Evolutionary conservation across 495 filamentous ascomycete genomes (phyloP).

Genomic region (Elasticomyces elasticus): DNA sequence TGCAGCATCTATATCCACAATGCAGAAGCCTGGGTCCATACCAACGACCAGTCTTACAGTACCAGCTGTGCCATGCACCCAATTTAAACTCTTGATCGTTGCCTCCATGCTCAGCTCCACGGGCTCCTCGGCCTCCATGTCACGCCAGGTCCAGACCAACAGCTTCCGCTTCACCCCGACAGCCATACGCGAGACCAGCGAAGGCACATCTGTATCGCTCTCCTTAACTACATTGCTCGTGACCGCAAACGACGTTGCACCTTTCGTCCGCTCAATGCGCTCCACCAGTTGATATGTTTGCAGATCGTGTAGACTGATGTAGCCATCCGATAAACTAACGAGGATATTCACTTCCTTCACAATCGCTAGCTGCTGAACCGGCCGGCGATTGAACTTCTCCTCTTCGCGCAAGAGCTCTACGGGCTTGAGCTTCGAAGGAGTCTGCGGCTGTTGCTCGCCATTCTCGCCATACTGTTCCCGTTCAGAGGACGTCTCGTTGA

Average conservation of each 20-base stretch:
- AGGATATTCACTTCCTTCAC: slow-evolving; percentile 90
- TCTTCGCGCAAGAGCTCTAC: slow-evolving; percentile 80
- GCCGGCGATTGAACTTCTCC: slow-evolving; percentile 82
- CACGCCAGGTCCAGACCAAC: slow-evolving; percentile 88
- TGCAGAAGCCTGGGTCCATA: slow-evolving; percentile 75
- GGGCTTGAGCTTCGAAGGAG: slow-evolving; percentile 42
- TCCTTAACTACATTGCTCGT: slow-evolving; percentile 93
- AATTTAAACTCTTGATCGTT: slow-evolving; percentile 72
- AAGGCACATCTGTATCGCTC: slow-evolving; percentile 68
- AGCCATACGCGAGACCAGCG: slow-evolving; percentile 80
- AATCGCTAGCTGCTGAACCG: slow-evolving; percentile 84
- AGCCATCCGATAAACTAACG: slow-evolving; percentile 77
- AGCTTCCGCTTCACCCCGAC: slow-evolving; percentile 87
- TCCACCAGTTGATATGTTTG: slow-evolving; percentile 73
- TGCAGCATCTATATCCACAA: slow-evolving; percentile 69
- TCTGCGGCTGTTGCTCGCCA: slow-evolving; percentile 31
- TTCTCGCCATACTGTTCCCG: slow-evolving; percentile 15
- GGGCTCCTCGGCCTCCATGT: slow-evolving; percentile 70
- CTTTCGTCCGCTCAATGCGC: slow-evolving; percentile 68
- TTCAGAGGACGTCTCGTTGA: slow-evolving; percentile 51
- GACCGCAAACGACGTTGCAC: slow-evolving; percentile 81
- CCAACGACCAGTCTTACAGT: slow-evolving; percentile 66
- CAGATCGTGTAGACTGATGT: slow-evolving; percentile 80
- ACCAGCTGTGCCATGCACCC: slow-evolving; percentile 62
- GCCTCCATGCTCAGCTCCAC: slow-evolving; percentile 67